These are phyloP conservation scores for Trichoderma gamsii DNA, from an alignment of 495 filamentous ascomycete genomes.

Conservation along the genomic window DNA sequence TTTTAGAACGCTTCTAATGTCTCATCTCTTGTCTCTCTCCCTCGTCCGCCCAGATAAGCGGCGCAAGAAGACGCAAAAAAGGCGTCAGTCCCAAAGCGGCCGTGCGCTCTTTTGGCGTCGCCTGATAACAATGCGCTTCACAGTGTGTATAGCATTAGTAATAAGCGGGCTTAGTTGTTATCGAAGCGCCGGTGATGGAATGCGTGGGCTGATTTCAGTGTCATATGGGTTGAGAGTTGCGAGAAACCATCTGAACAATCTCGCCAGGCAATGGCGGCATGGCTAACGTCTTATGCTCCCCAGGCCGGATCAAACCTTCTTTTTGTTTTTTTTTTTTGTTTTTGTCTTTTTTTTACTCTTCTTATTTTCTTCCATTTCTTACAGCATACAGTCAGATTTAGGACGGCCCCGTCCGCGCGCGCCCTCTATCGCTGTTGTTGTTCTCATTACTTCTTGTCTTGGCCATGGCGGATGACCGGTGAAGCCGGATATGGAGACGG, in stretches of 20 bases:
- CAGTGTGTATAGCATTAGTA: neutral
- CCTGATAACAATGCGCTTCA: neutral
- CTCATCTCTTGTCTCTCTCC: neutral
- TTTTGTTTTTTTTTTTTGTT: neutral
- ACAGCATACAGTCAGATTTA: neutral
- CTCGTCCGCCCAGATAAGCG: conserved; percentile 4
- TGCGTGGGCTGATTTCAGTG: conserved; percentile 8
- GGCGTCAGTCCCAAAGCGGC: neutral
- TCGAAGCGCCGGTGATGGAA: neutral
- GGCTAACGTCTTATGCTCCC: neutral
- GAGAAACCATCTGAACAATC: neutral
- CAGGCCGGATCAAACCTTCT: neutral
- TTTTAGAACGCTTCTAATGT: neutral
- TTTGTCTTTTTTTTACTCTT: neutral
- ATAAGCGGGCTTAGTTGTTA: neutral
- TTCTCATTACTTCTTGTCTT: neutral
- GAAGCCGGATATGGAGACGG: conserved; percentile 2
- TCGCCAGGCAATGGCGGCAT: neutral
- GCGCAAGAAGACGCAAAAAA: neutral
- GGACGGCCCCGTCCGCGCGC: neutral
- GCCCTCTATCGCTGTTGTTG: neutral
- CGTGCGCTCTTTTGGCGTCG: neutral
- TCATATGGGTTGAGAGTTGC: neutral
- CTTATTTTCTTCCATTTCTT: neutral
- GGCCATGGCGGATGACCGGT: neutral